phyloP scores from a whole-genome alignment of 1,139 yeast genomes.

The Casaregolazyma suthepensis region DNA sequence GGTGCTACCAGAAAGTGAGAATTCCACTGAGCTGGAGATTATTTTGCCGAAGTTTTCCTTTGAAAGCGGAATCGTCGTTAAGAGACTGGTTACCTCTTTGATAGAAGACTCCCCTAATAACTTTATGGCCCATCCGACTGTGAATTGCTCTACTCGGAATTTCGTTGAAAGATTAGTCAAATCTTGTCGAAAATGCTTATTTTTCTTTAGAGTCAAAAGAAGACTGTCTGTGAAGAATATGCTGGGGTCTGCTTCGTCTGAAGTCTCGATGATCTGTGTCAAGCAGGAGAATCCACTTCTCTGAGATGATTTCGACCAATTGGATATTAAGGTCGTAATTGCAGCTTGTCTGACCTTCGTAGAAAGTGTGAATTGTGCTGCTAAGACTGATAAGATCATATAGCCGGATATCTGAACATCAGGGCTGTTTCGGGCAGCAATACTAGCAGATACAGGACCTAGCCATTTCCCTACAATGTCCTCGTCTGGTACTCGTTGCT shows the following conservation, averaged over 20 bases:
- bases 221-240: constrained; percentile 14
- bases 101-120: constrained; percentile 20
- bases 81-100: background rate
- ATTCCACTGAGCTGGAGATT: background rate
- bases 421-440: constrained; percentile 34
- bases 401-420: constrained; percentile 81
- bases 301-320: constrained; percentile 35
- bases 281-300: constrained; percentile 35
- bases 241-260: constrained; percentile 10
- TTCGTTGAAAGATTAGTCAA: constrained; percentile 24
- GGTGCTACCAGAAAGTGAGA: constrained; percentile 1
- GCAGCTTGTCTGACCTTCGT: constrained; percentile 61
- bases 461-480: constrained; percentile 39
- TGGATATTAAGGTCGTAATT: constrained; percentile 55
- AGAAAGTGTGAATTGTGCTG: constrained; percentile 65
- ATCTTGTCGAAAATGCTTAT: constrained; percentile 22
- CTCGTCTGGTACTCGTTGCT: constrained; percentile 28
- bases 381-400: constrained; percentile 70
- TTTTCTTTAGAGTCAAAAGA: constrained; percentile 21
- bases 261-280: constrained; percentile 30
- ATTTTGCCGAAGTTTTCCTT: background rate
- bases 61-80: constrained; percentile 4
- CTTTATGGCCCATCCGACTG: constrained; percentile 27
- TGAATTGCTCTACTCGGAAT: constrained; percentile 29
- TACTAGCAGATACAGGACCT: constrained; percentile 37